phyloP scores from a whole-genome alignment of 129 eudicot species.

The Logfia minima region DNA sequence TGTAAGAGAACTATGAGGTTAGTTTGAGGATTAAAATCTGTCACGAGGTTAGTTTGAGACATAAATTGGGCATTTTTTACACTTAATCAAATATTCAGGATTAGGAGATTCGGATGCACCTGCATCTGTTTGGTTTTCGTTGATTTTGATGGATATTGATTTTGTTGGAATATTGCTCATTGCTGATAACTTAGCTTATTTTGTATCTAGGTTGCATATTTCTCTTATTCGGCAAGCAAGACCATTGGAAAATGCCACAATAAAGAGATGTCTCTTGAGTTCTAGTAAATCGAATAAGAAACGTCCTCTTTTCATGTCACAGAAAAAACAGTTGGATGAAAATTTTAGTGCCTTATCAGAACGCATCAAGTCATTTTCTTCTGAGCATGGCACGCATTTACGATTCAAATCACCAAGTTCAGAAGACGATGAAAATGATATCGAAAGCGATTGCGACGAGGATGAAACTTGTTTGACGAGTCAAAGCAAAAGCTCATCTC shows the following conservation, averaged over 20 bases:
- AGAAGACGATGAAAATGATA: conserved; percentile 35
- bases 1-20: background rate
- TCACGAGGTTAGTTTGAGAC: background rate
- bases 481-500: conserved; percentile 42
- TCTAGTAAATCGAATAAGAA: conserved; percentile 29
- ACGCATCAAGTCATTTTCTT: conserved; percentile 61
- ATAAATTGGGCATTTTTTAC: background rate
- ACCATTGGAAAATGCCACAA: conserved; percentile 36
- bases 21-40: background rate
- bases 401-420: conserved; percentile 60
- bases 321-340: conserved; percentile 81
- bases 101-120: too few species aligned
- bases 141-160: too few species aligned
- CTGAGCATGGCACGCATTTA: conserved; percentile 52
- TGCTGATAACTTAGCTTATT: background rate
- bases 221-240: conserved; percentile 42
- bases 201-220: conserved; percentile 48
- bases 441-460: conserved; percentile 46
- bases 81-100: too few species aligned
- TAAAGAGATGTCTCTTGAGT: conserved; percentile 35
- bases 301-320: conserved; percentile 65
- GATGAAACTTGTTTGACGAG: conserved; percentile 34
- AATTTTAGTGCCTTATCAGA: conserved; percentile 56
- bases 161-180: background rate
- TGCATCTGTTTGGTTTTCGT: too few species aligned